These are phyloP conservation scores for Akanthomyces lecanii DNA, from an alignment of 2,329 filamentous ascomycete genomes.

Conservation along the genomic window DNA sequence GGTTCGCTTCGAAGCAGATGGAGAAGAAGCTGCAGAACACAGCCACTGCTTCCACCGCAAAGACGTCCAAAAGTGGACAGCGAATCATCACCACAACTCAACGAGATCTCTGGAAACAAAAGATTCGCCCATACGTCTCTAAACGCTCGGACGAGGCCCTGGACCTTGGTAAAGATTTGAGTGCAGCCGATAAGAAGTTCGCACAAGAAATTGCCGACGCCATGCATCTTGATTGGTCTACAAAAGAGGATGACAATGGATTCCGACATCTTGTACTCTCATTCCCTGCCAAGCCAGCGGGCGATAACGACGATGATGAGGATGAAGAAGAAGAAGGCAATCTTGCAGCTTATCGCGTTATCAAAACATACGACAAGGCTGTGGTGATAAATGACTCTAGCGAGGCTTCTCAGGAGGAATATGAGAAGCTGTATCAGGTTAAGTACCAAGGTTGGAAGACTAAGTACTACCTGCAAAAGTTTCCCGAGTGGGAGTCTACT, in stretches of 20 bases:
- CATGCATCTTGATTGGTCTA: constrained; percentile 54
- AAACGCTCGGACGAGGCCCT: constrained; percentile 61
- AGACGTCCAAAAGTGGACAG: constrained; percentile 51
- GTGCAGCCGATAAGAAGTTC: constrained; percentile 87
- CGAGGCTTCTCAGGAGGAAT: constrained; percentile 72
- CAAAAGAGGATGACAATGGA: constrained; percentile 53
- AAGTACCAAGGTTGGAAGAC: constrained; percentile 94
- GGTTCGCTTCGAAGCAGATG: constrained; percentile 84
- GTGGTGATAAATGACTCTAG: constrained; percentile 74
- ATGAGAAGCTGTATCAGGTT: constrained; percentile 80
- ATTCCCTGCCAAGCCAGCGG: constrained; percentile 42
- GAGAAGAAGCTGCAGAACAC: constrained; percentile 59
- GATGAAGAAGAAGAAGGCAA: constrained; percentile 71
- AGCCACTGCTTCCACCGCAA: constrained; percentile 48
- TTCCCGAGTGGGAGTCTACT: constrained; percentile 76
- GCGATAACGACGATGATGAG: constrained; percentile 61
- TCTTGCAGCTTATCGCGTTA: constrained; percentile 76
- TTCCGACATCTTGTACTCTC: constrained; percentile 49
- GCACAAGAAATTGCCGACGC: constrained; percentile 76
- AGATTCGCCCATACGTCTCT: constrained; percentile 77
- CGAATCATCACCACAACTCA: constrained; percentile 75
- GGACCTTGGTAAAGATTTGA: constrained; percentile 68
- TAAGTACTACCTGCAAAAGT: constrained; percentile 87
- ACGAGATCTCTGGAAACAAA: constrained; percentile 73
- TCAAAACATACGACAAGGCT: constrained; percentile 88